Conservation (phyloP, 495 filamentous ascomycete genomes). For the Poronia punctata region DNA sequence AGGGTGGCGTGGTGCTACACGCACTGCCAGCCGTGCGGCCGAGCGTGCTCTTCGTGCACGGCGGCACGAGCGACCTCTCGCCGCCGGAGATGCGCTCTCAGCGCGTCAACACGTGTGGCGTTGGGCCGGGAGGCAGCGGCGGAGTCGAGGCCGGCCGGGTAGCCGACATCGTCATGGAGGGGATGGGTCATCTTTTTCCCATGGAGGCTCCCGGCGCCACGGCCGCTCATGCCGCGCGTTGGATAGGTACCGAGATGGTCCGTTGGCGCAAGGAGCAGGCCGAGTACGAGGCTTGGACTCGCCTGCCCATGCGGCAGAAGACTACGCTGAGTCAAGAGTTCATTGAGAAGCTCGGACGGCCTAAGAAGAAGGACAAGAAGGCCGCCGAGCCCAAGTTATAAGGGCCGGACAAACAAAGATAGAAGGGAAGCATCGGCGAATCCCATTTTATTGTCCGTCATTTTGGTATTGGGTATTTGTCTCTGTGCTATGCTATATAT, state of each 20-base stretch:
- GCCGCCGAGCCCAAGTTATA: slow-evolving; percentile 18
- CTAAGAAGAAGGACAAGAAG: slow-evolving; percentile 8
- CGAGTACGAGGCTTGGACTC: slow-evolving; percentile 50
- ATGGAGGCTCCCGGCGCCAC: slow-evolving; percentile 67
- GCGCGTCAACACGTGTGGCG: slow-evolving; percentile 60
- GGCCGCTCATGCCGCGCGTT: slow-evolving; percentile 54
- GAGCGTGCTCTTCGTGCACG: slow-evolving; percentile 79
- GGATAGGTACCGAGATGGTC: slow-evolving; percentile 55
- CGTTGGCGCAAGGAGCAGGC: slow-evolving; percentile 59
- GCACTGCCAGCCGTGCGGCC: slow-evolving; percentile 66
- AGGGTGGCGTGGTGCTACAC: slow-evolving; percentile 54
- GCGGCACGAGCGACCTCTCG: slow-evolving; percentile 56
- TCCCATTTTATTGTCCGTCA: too few species aligned
- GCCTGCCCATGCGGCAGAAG: slow-evolving; percentile 45
- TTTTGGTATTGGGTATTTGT: too few species aligned
- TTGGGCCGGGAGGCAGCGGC: slow-evolving; percentile 61
- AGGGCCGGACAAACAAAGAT: background rate
- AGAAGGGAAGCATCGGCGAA: background rate
- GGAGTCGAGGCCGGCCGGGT: slow-evolving; percentile 62
- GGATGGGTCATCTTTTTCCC: slow-evolving; percentile 73
- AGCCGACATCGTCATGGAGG: slow-evolving; percentile 55
- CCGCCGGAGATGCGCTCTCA: slow-evolving; percentile 38
- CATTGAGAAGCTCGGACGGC: slow-evolving; percentile 40
- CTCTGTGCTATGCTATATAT: too few species aligned
- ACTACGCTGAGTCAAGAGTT: slow-evolving; percentile 51